Evolutionary conservation across 306 rosid species (phyloP).

Genomic region (Macrotyloma uniflorum): DNA sequence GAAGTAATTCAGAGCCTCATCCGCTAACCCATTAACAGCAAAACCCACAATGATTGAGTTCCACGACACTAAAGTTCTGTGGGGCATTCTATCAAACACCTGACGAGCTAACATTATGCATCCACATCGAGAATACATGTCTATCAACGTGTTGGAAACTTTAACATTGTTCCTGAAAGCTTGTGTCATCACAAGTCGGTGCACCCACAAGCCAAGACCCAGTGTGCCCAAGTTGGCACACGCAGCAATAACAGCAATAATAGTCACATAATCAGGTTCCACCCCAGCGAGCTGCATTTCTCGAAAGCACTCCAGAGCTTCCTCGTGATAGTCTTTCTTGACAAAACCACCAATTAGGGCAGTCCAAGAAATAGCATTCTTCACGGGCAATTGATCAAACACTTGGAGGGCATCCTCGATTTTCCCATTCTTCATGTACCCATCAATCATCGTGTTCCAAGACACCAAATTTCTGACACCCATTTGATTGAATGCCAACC

Average conservation of each 20-base stretch:
- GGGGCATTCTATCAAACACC: constrained; percentile 61
- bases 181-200: constrained; percentile 54
- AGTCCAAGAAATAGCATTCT: constrained; percentile 82
- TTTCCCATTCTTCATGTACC: constrained; percentile 68
- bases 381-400: constrained; percentile 82
- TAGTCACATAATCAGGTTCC: constrained; percentile 74
- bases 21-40: constrained; percentile 75
- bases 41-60: constrained; percentile 86
- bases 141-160: constrained; percentile 72
- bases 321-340: constrained; percentile 58
- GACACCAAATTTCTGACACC: constrained; percentile 61
- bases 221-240: constrained; percentile 90
- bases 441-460: constrained; percentile 86
- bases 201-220: constrained; percentile 76
- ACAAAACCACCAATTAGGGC: constrained; percentile 80
- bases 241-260: constrained; percentile 73
- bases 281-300: constrained; percentile 77
- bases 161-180: constrained; percentile 54
- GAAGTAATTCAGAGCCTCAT: constrained; percentile 69
- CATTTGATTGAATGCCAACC: constrained; percentile 61
- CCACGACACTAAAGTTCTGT: constrained; percentile 76
- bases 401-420: constrained; percentile 53
- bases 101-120: constrained; percentile 70
- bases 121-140: constrained; percentile 90
- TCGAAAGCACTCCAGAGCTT: constrained; percentile 72